phyloP scores from a whole-genome alignment of 495 filamentous ascomycete species.

The Friedmanniomyces endolithicus region DNA sequence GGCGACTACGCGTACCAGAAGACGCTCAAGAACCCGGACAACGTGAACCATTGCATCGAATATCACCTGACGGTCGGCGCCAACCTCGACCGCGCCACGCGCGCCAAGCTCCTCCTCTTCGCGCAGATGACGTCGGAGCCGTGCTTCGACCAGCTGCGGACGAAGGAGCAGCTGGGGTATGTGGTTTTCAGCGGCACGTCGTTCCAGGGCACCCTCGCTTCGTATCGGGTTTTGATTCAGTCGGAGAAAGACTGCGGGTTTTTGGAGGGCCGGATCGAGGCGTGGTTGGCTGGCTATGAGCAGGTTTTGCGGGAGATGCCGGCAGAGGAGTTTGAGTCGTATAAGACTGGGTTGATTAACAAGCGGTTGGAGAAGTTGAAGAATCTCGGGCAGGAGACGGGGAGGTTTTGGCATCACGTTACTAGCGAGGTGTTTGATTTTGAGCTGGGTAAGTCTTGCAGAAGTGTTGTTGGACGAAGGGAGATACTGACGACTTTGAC shows the following conservation, averaged over 20 bases:
- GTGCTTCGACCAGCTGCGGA: conserved; percentile 83
- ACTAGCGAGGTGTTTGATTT: conserved; percentile 83
- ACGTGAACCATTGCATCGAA: conserved; percentile 95
- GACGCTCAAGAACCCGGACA: conserved; percentile 71
- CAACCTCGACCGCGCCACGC: conserved; percentile 49
- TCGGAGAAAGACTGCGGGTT: conserved; percentile 76
- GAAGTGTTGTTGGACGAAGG: neutral
- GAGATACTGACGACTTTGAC: neutral
- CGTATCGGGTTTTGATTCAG: conserved; percentile 86
- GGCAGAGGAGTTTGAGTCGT: conserved; percentile 73
- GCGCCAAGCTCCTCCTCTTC: conserved; percentile 68
- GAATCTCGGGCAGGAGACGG: conserved; percentile 75
- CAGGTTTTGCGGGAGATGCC: conserved; percentile 60
- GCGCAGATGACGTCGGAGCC: conserved; percentile 91
- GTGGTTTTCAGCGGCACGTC: conserved; percentile 77
- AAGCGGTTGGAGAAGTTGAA: conserved; percentile 86
- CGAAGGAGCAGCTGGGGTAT: conserved; percentile 96
- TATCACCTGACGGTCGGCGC: conserved; percentile 74
- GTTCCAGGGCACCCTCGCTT: conserved; percentile 57
- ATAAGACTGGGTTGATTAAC: conserved; percentile 81
- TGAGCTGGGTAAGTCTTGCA: conserved; percentile 48
- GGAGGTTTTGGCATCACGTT: conserved; percentile 73
- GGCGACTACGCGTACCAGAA: conserved; percentile 78
- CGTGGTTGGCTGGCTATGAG: conserved; percentile 58
- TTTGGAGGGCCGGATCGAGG: conserved; percentile 75